Evolutionary conservation across 768 basidiomycete genomes (phyloP).

Genomic region (Macrolepiota fuliginosa): DNA sequence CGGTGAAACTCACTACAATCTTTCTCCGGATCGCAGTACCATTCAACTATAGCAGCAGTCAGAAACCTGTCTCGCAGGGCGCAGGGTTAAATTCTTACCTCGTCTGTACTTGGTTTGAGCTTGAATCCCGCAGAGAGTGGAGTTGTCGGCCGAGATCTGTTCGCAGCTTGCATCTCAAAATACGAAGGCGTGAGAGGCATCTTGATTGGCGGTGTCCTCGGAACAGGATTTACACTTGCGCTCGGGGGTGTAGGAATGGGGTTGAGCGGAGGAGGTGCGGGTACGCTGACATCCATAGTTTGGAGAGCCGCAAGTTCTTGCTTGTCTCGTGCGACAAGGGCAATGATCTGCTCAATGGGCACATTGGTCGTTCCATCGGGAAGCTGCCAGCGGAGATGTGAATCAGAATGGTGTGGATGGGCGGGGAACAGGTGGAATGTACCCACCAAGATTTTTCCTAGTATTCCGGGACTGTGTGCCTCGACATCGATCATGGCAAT

Average conservation of each 20-base stretch:
- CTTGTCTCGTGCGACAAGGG: constrained; percentile 73
- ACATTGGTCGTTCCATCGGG: constrained; percentile 82
- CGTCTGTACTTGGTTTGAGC: not conserved
- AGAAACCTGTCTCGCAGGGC: not conserved
- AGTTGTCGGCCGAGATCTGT: constrained; percentile 18
- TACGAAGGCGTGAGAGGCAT: constrained; percentile 25
- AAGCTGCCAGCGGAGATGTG: constrained; percentile 17
- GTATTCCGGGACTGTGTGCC: constrained; percentile 92
- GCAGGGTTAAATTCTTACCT: constrained; percentile 1
- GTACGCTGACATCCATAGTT: constrained; percentile 16
- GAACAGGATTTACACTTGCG: constrained; percentile 16
- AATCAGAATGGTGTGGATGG: constrained; percentile 41
- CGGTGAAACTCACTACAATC: constrained; percentile 33
- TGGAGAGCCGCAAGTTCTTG: constrained; percentile 27
- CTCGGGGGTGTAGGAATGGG: constrained; percentile 24
- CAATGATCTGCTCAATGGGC: constrained; percentile 85
- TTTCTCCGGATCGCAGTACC: constrained; percentile 31
- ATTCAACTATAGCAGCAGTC: constrained; percentile 20
- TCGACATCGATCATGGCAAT: constrained; percentile 98
- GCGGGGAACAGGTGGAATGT: constrained; percentile 21
- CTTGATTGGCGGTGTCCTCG: constrained; percentile 22
- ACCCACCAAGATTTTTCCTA: constrained; percentile 90
- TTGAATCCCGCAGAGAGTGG: constrained; percentile 3
- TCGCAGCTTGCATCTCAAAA: constrained; percentile 29
- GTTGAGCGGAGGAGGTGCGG: constrained; percentile 25